Conservation (phyloP, 108 stramenopile genomes). For the Nitzschia inconspicua region DNA sequence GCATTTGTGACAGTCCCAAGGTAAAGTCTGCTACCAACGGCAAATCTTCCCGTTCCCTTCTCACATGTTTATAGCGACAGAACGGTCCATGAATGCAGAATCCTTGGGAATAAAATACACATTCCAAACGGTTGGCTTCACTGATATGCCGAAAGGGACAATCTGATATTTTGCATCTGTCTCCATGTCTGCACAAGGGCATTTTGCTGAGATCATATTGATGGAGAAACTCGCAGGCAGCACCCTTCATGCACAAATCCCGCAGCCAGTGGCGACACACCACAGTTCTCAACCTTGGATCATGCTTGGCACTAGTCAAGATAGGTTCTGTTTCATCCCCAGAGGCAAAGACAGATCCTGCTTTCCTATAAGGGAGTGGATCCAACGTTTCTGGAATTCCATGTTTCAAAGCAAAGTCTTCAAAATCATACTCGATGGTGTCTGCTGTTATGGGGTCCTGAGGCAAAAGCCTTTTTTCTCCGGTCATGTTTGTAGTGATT, state of each 20-base stretch:
- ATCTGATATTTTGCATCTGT: constrained; percentile 87
- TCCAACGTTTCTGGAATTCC: constrained; percentile 89
- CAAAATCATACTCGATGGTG: constrained; percentile 84
- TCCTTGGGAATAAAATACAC: constrained; percentile 92
- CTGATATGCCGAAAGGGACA: constrained; percentile 91
- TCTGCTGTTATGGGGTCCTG: constrained; percentile 46
- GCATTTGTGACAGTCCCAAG: constrained; percentile 86
- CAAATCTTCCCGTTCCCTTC: constrained; percentile 64
- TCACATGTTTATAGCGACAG: constrained; percentile 88
- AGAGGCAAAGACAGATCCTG: constrained; percentile 77
- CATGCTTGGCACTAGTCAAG: constrained; percentile 80
- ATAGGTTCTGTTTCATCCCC: constrained; percentile 68
- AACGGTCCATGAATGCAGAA: constrained; percentile 93
- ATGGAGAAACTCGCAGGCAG: constrained; percentile 91
- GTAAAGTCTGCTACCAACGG: constrained; percentile 85
- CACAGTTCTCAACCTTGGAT: constrained; percentile 89
- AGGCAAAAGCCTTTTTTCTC: constrained; percentile 1
- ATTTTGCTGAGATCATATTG: constrained; percentile 91
- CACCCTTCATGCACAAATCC: constrained; percentile 94
- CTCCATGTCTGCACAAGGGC: constrained; percentile 90
- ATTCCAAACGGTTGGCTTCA: constrained; percentile 88
- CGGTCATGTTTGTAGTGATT: too few species aligned
- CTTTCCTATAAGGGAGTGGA: constrained; percentile 86
- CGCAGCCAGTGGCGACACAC: constrained; percentile 96
- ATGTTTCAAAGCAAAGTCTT: constrained; percentile 78